Evolutionary conservation across 805 yeast genomes (phyloP).

Genomic region (Candida nitratophila): DNA sequence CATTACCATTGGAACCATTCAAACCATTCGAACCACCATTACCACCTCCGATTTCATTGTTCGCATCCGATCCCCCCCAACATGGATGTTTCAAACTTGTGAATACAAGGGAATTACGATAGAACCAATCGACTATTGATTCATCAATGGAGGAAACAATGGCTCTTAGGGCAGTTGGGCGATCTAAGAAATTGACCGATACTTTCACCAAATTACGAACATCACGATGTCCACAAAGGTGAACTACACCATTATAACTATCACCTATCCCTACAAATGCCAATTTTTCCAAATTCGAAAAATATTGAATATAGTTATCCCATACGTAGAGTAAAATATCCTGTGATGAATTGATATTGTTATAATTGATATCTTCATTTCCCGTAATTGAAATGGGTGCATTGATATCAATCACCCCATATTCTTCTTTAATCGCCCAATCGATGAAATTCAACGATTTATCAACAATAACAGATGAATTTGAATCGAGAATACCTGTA

Average conservation of each 20-base stretch:
- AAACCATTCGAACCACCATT: conserved; percentile 19
- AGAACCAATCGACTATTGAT: conserved; percentile 86
- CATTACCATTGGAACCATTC: conserved; percentile 6
- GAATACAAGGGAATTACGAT: conserved; percentile 75
- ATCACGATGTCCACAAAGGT: conserved; percentile 78
- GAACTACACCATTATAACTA: conserved; percentile 79
- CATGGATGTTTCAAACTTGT: conserved; percentile 69
- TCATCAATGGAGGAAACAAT: conserved; percentile 87
- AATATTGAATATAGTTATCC: conserved; percentile 84
- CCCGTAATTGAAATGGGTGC: conserved; percentile 54
- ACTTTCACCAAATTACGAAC: conserved; percentile 60
- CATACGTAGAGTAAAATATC: conserved; percentile 74
- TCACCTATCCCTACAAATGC: conserved; percentile 87
- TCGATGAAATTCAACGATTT: conserved; percentile 63
- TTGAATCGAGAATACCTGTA: conserved; percentile 69
- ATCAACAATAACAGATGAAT: conserved; percentile 68
- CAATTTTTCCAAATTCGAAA: conserved; percentile 55
- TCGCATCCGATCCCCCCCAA: conserved; percentile 48
- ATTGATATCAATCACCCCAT: conserved; percentile 79
- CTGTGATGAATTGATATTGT: conserved; percentile 62
- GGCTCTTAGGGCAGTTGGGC: conserved; percentile 61
- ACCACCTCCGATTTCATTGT: conserved; percentile 11
- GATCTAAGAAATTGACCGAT: conserved; percentile 61
- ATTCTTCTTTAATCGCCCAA: conserved; percentile 52
- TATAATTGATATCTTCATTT: conserved; percentile 44